Evolutionary conservation across 768 basidiomycete species (phyloP), one percentile per base, ranked within the genome.

Genomic region (Termitomyces titanicus): DNA sequence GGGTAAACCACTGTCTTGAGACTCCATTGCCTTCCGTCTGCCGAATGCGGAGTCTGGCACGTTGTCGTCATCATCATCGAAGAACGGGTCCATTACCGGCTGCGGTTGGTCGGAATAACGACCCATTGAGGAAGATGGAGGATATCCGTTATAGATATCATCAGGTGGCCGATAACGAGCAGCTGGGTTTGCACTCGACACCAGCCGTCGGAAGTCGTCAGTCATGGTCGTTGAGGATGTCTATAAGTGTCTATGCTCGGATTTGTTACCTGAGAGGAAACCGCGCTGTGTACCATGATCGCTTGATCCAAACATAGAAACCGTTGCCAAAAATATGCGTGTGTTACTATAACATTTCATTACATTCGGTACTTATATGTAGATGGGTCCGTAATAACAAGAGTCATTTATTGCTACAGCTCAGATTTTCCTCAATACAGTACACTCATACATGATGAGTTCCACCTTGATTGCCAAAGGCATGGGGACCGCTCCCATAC

Each of bases 41-140:
- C 81, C 81, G 69, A 88, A 88, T n/a, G 82, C 82, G 18, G 85
- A 84, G 69, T 88, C 86, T 15, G 84, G 82, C 29, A 75, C 63
- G 56, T 86, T 83, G 51, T 91, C 89, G 60, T 89, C 86, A 52
- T 88, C 89, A 67, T 92, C 91, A 68, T 90, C 88, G 70, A 93
- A 93, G 69, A 93, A 93, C n/a, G 89, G 90, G 70, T 93, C 91
- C 71, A 93, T 61, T 27, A 47, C 75, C 56, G 78, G 69, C 66
- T 80, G 77, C 55, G 78, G 76, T 40, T 67, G 63, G 68, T 77
- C 70, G 58, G 68, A 67, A 67, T 77, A 77, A 52, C 72, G 71
- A 47, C 64, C 65, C 53, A 68, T 66, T 48, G 73, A 70, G 53
- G 72, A 66, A 43, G 81, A 74, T 27, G 86, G 85, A 15, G 86